Percentiles rank a stretch among this genome's conserved stretches.
Conservation (phyloP, 1,284 basidiomycete species). For the Papiliotrema terrestris region DNA sequence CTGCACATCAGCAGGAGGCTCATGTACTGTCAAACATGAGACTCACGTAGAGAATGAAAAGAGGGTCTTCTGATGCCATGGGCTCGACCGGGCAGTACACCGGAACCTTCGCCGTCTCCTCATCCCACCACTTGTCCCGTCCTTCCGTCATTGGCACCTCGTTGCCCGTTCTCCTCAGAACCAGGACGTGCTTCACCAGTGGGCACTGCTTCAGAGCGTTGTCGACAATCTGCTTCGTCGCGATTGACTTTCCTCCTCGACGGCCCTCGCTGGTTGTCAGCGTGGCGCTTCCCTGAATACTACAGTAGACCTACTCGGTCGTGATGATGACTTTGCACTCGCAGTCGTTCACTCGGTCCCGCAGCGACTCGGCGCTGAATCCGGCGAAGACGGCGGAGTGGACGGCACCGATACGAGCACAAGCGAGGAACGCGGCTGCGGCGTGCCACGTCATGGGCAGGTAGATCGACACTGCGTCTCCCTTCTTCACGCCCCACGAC, state of each 20-base stretch:
- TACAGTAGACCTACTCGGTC: conserved; percentile 57
- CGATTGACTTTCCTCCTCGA: conserved; percentile 90
- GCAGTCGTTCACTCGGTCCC: conserved; percentile 91
- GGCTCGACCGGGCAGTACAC: conserved; percentile 83
- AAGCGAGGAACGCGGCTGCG: conserved; percentile 92
- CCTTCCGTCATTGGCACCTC: conserved; percentile 78
- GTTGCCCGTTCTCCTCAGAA: conserved; percentile 83
- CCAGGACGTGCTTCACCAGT: conserved; percentile 83
- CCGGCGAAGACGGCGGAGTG: conserved; percentile 99
- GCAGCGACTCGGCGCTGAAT: conserved; percentile 93
- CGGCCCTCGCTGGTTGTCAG: conserved; percentile 63
- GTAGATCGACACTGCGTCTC: conserved; percentile 90
- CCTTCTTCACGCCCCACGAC: conserved; percentile 86
- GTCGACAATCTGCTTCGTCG: conserved; percentile 87
- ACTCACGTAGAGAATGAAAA: conserved; percentile 96
- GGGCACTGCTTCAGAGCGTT: conserved; percentile 83
- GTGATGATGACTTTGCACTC: conserved; percentile 87
- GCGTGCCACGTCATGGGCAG: conserved; percentile 69
- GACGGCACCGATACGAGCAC: conserved; percentile 92
- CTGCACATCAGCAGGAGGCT: conserved; percentile 50
- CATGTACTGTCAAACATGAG: no score
- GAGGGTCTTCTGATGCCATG: conserved; percentile 86
- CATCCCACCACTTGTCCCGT: conserved; percentile 95
- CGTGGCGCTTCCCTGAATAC: no score
- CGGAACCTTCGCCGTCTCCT: conserved; percentile 79